Conservation (phyloP, 2,329 filamentous ascomycete species). For the Ophiostoma quercus region DNA sequence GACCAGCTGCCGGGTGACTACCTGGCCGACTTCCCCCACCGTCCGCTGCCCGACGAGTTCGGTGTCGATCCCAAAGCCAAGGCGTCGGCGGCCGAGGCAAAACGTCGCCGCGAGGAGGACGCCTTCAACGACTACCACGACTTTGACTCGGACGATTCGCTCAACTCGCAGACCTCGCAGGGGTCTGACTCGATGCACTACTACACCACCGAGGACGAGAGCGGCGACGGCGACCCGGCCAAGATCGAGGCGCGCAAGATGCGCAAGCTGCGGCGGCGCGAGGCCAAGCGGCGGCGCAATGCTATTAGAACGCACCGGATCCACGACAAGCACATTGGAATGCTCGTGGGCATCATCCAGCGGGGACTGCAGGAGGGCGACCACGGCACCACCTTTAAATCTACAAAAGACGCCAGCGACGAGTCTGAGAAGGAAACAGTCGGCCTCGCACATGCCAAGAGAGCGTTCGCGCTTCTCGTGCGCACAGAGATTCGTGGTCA, state of each 20-base stretch:
- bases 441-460: conserved; percentile 59
- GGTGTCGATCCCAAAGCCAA: conserved; percentile 22
- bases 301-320: conserved; percentile 28
- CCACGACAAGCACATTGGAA: conserved; percentile 52
- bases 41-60: conserved; percentile 33
- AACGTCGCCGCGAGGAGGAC: conserved; percentile 20
- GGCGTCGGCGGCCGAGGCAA: conserved; percentile 20
- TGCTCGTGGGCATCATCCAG: conserved; percentile 65
- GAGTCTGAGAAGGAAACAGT: not conserved
- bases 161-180: not conserved
- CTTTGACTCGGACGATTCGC: conserved; percentile 14
- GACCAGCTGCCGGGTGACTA: conserved; percentile 40
- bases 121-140: conserved; percentile 23
- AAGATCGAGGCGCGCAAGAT: conserved; percentile 17
- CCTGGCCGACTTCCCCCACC: conserved; percentile 49
- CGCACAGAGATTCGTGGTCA: conserved; percentile 48
- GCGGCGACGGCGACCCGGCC: not conserved
- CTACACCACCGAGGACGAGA: conserved; percentile 7
- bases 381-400: conserved; percentile 19
- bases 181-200: not conserved
- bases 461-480: conserved; percentile 70
- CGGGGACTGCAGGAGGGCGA: conserved; percentile 55
- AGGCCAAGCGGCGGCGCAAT: conserved; percentile 34
- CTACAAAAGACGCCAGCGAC: not conserved
- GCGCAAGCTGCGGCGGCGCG: conserved; percentile 15